Evolutionary conservation across 495 filamentous ascomycete genomes (phyloP).

Genomic region (Trichoderma virens): DNA sequence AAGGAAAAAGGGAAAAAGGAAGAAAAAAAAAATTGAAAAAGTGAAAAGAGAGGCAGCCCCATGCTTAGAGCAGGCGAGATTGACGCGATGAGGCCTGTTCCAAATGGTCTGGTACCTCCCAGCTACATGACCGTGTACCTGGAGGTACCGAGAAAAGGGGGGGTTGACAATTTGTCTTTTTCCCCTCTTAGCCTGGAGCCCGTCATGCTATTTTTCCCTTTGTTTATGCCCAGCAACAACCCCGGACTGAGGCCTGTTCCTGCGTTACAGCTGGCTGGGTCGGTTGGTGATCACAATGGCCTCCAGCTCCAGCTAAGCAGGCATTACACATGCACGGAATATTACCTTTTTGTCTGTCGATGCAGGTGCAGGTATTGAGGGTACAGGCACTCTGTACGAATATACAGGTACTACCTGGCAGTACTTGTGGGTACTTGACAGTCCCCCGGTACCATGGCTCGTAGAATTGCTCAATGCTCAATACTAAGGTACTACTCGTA

Average conservation of each 20-base stretch:
- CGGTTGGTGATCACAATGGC: too few species aligned
- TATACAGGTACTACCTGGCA: too few species aligned
- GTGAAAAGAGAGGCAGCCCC: conserved; percentile 3
- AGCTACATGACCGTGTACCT: not conserved
- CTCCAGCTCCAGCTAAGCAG: too few species aligned
- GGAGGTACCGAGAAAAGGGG: not conserved
- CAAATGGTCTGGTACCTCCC: not conserved
- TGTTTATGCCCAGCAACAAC: not conserved
- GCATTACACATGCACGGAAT: too few species aligned
- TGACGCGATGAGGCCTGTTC: not conserved
- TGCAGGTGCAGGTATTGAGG: too few species aligned
- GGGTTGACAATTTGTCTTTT: not conserved
- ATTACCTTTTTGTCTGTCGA: too few species aligned
- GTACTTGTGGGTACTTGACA: too few species aligned
- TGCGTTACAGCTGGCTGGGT: not conserved
- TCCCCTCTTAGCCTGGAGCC: not conserved
- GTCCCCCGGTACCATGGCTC: too few species aligned
- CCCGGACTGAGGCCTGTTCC: not conserved
- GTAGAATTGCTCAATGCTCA: too few species aligned
- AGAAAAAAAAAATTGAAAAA: not conserved
- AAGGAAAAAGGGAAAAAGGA: conserved; percentile 8
- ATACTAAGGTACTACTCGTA: too few species aligned
- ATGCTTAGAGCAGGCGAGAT: not conserved
- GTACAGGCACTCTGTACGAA: too few species aligned
- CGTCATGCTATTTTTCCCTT: not conserved